Percentiles rank a stretch among this genome's conserved stretches.
phyloP scores from a whole-genome alignment of 179 eudicot genomes.

The Silene vulgaris region DNA sequence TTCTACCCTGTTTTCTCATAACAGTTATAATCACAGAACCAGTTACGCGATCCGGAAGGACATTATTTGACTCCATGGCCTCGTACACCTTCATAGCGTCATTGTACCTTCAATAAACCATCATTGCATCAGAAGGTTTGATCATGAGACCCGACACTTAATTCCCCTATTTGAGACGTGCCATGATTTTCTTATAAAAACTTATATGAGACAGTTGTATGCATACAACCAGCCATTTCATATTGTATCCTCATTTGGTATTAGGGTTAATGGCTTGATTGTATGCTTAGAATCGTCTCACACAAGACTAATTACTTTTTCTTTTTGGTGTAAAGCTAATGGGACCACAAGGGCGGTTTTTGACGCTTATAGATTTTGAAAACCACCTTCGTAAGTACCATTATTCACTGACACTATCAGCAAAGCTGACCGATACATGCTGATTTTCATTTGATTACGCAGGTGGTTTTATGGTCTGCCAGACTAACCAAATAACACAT shows the following conservation, averaged over 20 bases:
- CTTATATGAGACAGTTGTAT: no score
- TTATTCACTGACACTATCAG: no score
- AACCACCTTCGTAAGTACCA: no score
- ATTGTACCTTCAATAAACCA: constrained; percentile 47
- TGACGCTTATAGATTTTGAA: no score
- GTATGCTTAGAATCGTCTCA: no score
- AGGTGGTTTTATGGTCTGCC: background rate
- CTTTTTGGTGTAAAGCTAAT: no score
- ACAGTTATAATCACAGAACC: constrained; percentile 79
- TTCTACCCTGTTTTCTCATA: constrained; percentile 67
- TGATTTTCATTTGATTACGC: background rate
- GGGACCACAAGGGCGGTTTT: no score
- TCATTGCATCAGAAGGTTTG: constrained; percentile 14
- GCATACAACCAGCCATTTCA: no score
- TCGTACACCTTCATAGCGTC: constrained; percentile 76
- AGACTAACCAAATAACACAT: background rate
- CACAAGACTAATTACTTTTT: no score
- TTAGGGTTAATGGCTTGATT: no score
- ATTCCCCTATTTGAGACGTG: background rate
- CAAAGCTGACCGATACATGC: no score
- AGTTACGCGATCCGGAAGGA: constrained; percentile 78
- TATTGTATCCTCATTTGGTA: no score
- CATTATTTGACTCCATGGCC: constrained; percentile 58
- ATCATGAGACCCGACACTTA: background rate
- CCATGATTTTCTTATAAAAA: background rate